Percentiles rank a stretch among this genome's conserved stretches.
These are phyloP conservation scores for Chondrus crispus DNA, from an alignment of 23 red algal species.

Conservation along the genomic window DNA sequence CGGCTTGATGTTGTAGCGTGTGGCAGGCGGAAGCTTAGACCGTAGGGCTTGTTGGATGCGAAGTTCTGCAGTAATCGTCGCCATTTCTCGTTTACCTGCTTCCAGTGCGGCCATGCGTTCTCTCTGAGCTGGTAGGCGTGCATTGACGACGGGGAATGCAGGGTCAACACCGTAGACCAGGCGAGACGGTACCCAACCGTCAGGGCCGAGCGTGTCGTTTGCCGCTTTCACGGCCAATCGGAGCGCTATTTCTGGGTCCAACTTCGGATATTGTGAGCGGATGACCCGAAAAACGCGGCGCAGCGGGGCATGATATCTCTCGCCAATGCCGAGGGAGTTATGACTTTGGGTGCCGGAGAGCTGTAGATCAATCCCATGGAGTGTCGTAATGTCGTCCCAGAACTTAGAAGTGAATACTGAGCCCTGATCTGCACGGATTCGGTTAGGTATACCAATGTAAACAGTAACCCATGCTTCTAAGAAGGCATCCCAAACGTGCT, in stretches of 20 bases:
- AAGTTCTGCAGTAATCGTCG: not conserved
- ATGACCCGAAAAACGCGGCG: not conserved
- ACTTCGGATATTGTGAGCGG: not conserved
- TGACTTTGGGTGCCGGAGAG: not conserved
- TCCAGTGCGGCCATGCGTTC: not conserved
- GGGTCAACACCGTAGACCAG: not conserved
- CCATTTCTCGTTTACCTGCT: not conserved
- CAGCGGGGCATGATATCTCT: not conserved
- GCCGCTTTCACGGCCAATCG: not conserved
- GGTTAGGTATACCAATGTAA: not conserved
- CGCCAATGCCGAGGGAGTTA: not conserved
- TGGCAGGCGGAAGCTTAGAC: not conserved
- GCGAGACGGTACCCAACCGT: not conserved
- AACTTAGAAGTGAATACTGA: not conserved
- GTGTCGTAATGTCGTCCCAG: not conserved
- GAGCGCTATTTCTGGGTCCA: not conserved
- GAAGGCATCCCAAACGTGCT: not conserved
- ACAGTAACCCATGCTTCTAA: not conserved
- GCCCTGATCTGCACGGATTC: not conserved
- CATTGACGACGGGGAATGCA: not conserved
- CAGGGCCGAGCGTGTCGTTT: not conserved
- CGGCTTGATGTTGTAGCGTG: not conserved
- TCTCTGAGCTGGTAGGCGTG: not conserved
- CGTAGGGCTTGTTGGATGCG: not conserved
- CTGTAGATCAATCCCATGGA: not conserved